phyloP scores from a whole-genome alignment of 352 stramenopile species.

The Phytophthora melonis region DNA sequence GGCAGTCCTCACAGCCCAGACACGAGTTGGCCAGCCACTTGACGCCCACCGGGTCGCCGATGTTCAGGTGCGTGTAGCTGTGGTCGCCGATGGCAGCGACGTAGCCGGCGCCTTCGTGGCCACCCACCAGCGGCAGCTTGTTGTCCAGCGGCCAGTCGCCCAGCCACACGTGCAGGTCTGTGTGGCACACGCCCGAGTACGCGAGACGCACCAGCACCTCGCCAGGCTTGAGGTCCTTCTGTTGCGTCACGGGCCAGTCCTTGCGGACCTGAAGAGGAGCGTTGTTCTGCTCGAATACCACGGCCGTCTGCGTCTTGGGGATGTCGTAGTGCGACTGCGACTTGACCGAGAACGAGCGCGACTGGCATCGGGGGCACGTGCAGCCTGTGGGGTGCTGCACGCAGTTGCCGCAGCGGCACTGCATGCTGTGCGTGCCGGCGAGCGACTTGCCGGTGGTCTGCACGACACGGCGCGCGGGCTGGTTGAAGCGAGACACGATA shows the following conservation, averaged over 20 bases:
- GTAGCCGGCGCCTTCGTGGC: conserved; percentile 59
- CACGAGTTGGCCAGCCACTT: conserved; percentile 55
- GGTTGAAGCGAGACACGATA: conserved; percentile 43
- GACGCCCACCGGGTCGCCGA: conserved; percentile 50
- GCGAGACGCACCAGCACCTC: conserved; percentile 61
- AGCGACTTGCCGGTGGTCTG: conserved; percentile 29
- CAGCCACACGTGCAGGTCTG: conserved; percentile 49
- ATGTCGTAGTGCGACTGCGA: conserved; percentile 60
- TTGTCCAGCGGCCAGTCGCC: conserved; percentile 42
- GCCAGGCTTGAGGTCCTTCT: conserved; percentile 49
- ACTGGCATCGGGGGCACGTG: conserved; percentile 36
- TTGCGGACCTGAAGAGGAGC: conserved; percentile 53
- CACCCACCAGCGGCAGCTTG: conserved; percentile 51
- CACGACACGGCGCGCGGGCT: conserved; percentile 30
- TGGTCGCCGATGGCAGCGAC: conserved; percentile 52
- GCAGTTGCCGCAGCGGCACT: conserved; percentile 49
- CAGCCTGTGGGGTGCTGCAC: conserved; percentile 35
- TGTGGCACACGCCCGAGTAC: conserved; percentile 60
- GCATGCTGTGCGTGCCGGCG: conserved; percentile 28
- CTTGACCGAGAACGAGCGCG: conserved; percentile 52
- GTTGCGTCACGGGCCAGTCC: conserved; percentile 59
- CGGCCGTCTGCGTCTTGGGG: conserved; percentile 61
- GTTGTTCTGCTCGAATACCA: conserved; percentile 60
- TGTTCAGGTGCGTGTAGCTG: conserved; percentile 41
- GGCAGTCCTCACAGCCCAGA: conserved; percentile 52